Evolutionary conservation across 2,329 filamentous ascomycete genomes (phyloP), one percentile per base, ranked within the genome.

Genomic region (Stenocarpella maydis): DNA sequence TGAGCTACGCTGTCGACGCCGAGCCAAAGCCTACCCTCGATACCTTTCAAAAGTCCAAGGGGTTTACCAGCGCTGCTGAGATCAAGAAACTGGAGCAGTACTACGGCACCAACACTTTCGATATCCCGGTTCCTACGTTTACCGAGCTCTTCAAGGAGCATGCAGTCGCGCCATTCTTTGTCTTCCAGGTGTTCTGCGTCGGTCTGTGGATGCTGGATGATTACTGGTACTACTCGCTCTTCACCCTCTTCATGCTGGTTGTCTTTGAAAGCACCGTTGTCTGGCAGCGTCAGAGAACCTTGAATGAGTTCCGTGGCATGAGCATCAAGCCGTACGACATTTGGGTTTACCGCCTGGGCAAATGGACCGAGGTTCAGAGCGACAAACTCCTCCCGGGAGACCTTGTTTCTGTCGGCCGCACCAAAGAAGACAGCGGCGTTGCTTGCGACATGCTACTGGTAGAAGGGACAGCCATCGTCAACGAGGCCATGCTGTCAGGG

Each of bases 191-290:
- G 71, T 99, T 99, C 85, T 99, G 97, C 76, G 96, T 99, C 69
- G 97, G 96, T 19, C 84, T 99, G 71, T 99, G 96, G 96, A 93
- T 98, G 90, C 84, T 99, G 78, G 96, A 99, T 78, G 97, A 99
- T 82, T 99, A 98, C 83, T 99, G 97, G 96, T 99, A 99, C 85
- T 99, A 99, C 83, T 98, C 96, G 71, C 88, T 99, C 24, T 99
- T 99, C 82, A 99, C 97, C 0, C 90, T 99, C 26, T 95, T 98
- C 84, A 99, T 99, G 97, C 89, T 99, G 68, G 94, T 99, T 74
- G 91, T 90, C 70, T 99, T 99, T 75, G 96, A 99, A 84, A 98
- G 95, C 80, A 99, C 96, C 2, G 97, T 99, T 45, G 97, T 99
- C 19, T 99, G 96, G 97, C 96, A 99, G 83, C 91, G 96, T 71